Evolutionary conservation across 306 rosid species (phyloP), one percentile per base, ranked within the genome.

Genomic region (Sicyos baderoa): DNA sequence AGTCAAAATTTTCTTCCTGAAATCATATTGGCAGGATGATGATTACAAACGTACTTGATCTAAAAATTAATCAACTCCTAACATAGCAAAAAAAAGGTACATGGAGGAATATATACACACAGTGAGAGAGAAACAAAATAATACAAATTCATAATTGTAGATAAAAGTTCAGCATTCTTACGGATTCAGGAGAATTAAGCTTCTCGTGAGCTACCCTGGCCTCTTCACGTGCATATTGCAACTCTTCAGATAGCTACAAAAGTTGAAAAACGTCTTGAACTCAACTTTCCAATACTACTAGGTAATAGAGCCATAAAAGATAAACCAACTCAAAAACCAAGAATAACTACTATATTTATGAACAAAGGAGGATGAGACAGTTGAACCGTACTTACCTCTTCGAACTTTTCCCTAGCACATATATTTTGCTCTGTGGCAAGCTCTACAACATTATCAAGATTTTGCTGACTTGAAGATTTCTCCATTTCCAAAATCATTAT

Each of bases 401-500:
- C 86, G 68, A 74, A 82, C 80, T 85, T 87, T 77, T 89, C 86
- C 74, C 71, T 71, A 62, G 87, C 87, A 52, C 84, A 80, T 58
- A 82, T 72, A 60, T 83, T 86, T 76, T 88, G 98, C 84, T 86
- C 79, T 1, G 92, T 84, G 66, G 88, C 94, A 64, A 87, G 78
- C 75, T 89, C 89, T 82, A 82, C 88, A 54, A 88, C 82, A 74
- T 76, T 79, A 77, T 88, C 87, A 73, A 93, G 78, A 82, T 81
- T 89, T 68, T 81, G 81, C 81, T 88, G 87, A 83, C 89, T 89
- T 48, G 95, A 93, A 71, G 81, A 76, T 80, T 80, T 89, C 84
- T 89, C 95, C 84, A 74, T 72, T 79, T 89, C 86, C 87, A 93
- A 78, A 76, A 76, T 53, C 79, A 85, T 84, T 74, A 93, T 93